phyloP scores from a whole-genome alignment of 495 filamentous ascomycete species.

The Ascodesmis nigricans region DNA sequence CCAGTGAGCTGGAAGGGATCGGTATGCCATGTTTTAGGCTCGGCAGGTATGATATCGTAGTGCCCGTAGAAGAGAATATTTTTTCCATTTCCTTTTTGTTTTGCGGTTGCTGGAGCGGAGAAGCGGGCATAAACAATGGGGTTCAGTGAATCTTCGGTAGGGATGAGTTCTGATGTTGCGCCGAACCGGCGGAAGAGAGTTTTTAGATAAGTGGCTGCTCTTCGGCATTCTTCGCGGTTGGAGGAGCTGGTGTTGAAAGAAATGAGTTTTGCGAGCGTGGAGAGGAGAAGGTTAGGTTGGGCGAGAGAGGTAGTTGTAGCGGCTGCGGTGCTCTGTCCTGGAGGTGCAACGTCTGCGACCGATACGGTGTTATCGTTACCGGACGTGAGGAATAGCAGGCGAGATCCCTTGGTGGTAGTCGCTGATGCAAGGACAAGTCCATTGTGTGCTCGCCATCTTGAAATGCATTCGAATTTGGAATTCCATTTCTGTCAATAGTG shows the following conservation, averaged over 20 bases:
- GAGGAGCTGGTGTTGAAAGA: constrained; percentile 80
- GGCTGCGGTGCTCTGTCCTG: constrained; percentile 25
- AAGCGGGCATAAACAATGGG: constrained; percentile 83
- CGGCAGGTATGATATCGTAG: constrained; percentile 92
- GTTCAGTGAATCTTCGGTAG: constrained; percentile 51
- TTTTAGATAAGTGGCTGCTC: constrained; percentile 75
- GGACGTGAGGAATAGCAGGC: constrained; percentile 73
- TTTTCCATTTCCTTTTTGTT: constrained; percentile 32
- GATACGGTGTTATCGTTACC: constrained; percentile 77
- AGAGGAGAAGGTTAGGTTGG: constrained; percentile 27
- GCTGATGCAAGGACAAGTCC: constrained; percentile 78
- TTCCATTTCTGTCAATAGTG: constrained; percentile 44
- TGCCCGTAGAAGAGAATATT: constrained; percentile 93
- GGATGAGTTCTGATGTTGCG: constrained; percentile 65
- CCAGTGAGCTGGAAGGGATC: constrained; percentile 74
- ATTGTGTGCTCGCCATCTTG: constrained; percentile 64
- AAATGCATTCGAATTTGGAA: constrained; percentile 65
- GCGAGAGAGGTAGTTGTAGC: constrained; percentile 33
- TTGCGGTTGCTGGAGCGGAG: constrained; percentile 32
- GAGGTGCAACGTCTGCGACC: constrained; percentile 57
- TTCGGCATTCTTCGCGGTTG: constrained; percentile 67
- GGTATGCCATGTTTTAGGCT: constrained; percentile 51
- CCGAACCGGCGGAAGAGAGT: constrained; percentile 77
- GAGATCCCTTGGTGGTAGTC: constrained; percentile 38
- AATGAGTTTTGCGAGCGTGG: constrained; percentile 61